A percentile compares a stretch with the other conserved stretches of the same genome.
phyloP scores from a whole-genome alignment of 139 green algal species.

The Marvania coccoides region DNA sequence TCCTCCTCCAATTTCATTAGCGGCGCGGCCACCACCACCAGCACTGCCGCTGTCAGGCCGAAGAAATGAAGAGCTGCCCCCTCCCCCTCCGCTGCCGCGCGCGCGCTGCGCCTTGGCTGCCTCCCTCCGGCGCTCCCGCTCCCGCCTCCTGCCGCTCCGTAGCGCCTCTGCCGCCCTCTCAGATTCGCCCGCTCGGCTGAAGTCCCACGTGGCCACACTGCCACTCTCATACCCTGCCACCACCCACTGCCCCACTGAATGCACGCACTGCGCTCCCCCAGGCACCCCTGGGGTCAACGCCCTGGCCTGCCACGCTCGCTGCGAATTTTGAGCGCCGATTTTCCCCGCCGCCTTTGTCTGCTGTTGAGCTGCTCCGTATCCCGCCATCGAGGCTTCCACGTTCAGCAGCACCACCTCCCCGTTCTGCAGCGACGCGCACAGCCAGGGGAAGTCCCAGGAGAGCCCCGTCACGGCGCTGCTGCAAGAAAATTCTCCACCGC shows the following conservation, averaged over 20 bases:
- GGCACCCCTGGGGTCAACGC: neutral
- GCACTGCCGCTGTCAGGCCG: neutral
- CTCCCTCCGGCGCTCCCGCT: neutral
- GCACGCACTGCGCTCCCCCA: conserved; percentile 27
- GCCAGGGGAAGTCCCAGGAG: conserved; percentile 57
- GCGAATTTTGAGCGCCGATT: neutral
- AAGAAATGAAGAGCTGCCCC: neutral
- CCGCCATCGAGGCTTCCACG: conserved; percentile 9
- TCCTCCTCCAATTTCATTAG: too few relatives aligned
- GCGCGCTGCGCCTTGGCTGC: neutral
- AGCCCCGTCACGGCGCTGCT: conserved; percentile 20
- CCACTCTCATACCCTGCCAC: conserved; percentile 16
- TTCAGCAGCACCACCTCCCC: conserved; percentile 22
- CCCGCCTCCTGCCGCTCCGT: neutral
- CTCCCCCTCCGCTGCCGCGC: neutral
- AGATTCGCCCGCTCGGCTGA: conserved; percentile 2
- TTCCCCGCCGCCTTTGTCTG: neutral
- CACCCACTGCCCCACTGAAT: conserved; percentile 42
- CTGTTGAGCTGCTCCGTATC: neutral
- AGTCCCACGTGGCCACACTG: conserved; percentile 22
- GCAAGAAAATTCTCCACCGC: neutral
- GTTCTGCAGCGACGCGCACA: conserved; percentile 23
- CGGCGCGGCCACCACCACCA: too few relatives aligned
- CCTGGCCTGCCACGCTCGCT: neutral
- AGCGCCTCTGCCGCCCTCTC: neutral